Evolutionary conservation across 1,284 basidiomycete genomes (phyloP).

Genomic region (Neonothopanus nambi): DNA sequence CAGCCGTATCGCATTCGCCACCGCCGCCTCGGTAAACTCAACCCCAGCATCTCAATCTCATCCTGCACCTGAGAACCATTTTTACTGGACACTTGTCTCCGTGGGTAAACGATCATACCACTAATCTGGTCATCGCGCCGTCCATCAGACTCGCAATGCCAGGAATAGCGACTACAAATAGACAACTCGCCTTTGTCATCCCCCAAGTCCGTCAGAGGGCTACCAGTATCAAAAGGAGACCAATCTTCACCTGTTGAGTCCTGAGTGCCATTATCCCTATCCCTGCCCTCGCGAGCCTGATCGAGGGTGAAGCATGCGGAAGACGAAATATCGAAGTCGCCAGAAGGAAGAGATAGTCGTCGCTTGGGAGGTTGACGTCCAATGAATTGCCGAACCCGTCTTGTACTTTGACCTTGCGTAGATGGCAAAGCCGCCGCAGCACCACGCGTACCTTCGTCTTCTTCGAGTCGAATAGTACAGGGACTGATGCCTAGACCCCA

Average conservation of each 20-base stretch:
- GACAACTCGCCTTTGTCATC: conserved; percentile 1
- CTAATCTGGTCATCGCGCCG: background rate
- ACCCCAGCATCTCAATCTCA: background rate
- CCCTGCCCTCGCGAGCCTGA: background rate
- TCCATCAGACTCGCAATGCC: background rate
- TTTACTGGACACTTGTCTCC: too few relatives aligned
- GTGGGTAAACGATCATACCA: background rate
- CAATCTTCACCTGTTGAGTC: background rate
- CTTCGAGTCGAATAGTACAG: conserved; percentile 17
- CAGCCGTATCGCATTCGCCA: background rate
- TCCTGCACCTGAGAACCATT: background rate
- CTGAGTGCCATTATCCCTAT: background rate
- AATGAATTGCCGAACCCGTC: background rate
- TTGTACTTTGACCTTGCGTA: too few relatives aligned
- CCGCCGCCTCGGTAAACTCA: background rate
- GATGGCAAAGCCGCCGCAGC: too few relatives aligned
- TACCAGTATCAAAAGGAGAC: background rate
- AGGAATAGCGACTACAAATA: background rate
- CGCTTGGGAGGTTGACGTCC: background rate
- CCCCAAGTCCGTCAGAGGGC: conserved; percentile 6
- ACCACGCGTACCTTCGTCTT: background rate
- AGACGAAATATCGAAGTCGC: background rate
- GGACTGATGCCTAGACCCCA: conserved; percentile 26
- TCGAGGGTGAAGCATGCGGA: too few relatives aligned
- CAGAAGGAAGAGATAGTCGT: background rate